Conservation (phyloP, 345 rosid species). For the Odontarrhena argentea region DNA sequence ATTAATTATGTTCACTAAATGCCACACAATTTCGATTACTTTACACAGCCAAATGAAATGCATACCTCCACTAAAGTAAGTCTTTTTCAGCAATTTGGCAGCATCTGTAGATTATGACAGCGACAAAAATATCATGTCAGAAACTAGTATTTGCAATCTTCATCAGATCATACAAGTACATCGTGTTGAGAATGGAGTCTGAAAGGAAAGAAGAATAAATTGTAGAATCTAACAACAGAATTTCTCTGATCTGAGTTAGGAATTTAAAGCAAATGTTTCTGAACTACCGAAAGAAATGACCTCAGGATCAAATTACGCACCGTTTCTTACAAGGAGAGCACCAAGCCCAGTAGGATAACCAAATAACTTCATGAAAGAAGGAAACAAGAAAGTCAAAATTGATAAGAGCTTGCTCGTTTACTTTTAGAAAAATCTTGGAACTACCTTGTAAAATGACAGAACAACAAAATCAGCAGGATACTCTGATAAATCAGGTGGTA, state of each 20-base stretch:
- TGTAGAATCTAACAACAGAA: constrained; percentile 17
- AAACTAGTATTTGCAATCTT: constrained; percentile 18
- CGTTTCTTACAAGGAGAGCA: constrained; percentile 82
- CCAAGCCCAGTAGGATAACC: constrained; percentile 99
- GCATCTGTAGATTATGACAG: constrained; percentile 59
- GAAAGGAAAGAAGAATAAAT: background rate
- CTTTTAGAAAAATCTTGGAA: constrained; percentile 11
- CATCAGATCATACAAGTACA: background rate
- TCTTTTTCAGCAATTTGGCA: constrained; percentile 78
- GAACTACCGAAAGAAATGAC: constrained; percentile 19
- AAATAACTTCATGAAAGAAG: constrained; percentile 61
- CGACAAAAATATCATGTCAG: constrained; percentile 25
- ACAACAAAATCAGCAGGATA: constrained; percentile 93
- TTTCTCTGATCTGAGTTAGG: constrained; percentile 3
- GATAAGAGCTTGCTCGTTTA: constrained; percentile 10
- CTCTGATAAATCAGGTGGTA: constrained; percentile 75
- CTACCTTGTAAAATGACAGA: constrained; percentile 61
- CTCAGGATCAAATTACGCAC: constrained; percentile 50
- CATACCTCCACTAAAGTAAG: constrained; percentile 96
- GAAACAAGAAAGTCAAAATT: constrained; percentile 32
- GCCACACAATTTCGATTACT: constrained; percentile 18
- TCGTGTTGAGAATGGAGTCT: constrained; percentile 24
- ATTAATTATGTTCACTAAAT: constrained; percentile 15
- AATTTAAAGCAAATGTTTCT: constrained; percentile 6
- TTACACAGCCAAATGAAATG: constrained; percentile 23